phyloP scores from a whole-genome alignment of 345 rosid genomes.

The Microcos paniculata region DNA sequence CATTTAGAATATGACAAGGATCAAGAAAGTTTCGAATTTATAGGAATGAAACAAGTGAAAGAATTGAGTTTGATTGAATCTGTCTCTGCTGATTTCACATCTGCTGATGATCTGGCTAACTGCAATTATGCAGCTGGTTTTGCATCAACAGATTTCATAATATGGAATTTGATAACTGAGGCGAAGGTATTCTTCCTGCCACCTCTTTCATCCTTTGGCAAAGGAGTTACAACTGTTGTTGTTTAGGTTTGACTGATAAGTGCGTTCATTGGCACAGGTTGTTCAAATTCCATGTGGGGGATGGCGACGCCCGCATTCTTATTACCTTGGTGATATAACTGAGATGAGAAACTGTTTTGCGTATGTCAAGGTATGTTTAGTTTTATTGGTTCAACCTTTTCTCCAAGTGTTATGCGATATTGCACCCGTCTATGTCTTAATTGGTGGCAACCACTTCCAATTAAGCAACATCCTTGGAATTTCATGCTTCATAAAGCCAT shows the following conservation, averaged over 20 bases:
- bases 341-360: constrained; percentile 79
- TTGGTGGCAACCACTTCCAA: too few relatives aligned
- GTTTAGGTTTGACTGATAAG: constrained; percentile 23
- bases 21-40: constrained; percentile 59
- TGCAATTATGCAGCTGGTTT: constrained; percentile 82
- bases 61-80: constrained; percentile 79
- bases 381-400: constrained; percentile 8
- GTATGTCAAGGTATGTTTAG: constrained; percentile 69
- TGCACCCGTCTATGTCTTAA: not conserved
- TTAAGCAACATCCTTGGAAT: not conserved
- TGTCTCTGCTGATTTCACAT: constrained; percentile 39
- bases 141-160: constrained; percentile 79
- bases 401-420: not conserved
- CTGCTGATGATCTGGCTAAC: constrained; percentile 38
- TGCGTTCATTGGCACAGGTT: constrained; percentile 54
- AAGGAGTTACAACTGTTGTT: not conserved
- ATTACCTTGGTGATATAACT: constrained; percentile 72
- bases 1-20: constrained; percentile 64
- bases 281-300: constrained; percentile 96
- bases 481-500: not conserved
- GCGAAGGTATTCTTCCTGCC: constrained; percentile 53
- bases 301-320: constrained; percentile 98
- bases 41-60: constrained; percentile 93
- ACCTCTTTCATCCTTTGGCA: constrained; percentile 5
- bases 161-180: constrained; percentile 77